Evolutionary conservation across 306 rosid genomes (phyloP).

Genomic region (Vicia faba): DNA sequence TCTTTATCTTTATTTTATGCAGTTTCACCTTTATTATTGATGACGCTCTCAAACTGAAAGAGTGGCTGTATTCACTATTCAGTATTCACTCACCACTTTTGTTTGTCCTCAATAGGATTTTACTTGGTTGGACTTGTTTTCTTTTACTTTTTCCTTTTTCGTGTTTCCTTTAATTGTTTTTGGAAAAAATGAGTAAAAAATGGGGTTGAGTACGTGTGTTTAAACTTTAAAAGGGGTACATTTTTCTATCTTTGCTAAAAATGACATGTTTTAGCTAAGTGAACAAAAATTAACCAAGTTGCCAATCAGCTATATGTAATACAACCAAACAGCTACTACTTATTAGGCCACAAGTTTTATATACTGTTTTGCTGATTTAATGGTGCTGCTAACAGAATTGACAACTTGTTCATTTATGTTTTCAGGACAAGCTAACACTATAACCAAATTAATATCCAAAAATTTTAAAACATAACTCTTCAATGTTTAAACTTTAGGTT

Average conservation of each 20-base stretch:
- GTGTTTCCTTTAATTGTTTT: not conserved
- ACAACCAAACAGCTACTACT: conserved; percentile 13
- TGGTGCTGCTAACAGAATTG: not conserved
- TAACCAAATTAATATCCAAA: not conserved
- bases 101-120: conserved; percentile 22
- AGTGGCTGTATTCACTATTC: conserved; percentile 22
- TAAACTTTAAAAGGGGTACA: conserved; percentile 3
- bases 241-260: conserved; percentile 27
- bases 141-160: not conserved
- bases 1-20: conserved; percentile 3
- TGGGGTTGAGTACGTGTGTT: conserved; percentile 11
- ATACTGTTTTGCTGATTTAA: conserved; percentile 7
- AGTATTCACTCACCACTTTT: conserved; percentile 23
- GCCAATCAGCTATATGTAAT: conserved; percentile 12
- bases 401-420: conserved; percentile 12
- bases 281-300: conserved; percentile 23
- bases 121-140: not conserved
- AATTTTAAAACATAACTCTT: conserved; percentile 1
- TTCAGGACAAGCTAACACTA: conserved; percentile 15
- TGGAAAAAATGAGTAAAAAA: not conserved
- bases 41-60: conserved; percentile 29
- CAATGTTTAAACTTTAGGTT: conserved; percentile 23
- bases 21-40: conserved; percentile 39
- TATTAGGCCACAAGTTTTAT: not conserved
- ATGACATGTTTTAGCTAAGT: not conserved